Percentiles rank a stretch among this genome's conserved stretches.
Evolutionary conservation across 2,329 filamentous ascomycete species (phyloP).

Genomic region (Fusarium sp.): DNA sequence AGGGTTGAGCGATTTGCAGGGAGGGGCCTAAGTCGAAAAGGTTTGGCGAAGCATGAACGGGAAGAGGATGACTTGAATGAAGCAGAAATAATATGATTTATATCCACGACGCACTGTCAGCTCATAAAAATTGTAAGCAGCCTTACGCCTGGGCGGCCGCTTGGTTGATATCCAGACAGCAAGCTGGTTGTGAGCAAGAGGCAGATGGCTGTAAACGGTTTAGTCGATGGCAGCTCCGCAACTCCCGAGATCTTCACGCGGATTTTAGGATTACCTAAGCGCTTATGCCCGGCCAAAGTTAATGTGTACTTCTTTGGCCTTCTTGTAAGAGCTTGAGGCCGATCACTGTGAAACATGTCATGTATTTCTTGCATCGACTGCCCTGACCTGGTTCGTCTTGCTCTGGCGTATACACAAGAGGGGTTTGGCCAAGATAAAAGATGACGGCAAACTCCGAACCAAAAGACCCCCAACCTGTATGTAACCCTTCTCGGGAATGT

Average conservation of each 20-base stretch:
- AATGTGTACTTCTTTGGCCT: too few species aligned
- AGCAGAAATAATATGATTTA: background rate
- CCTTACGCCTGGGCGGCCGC: background rate
- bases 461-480: too few species aligned
- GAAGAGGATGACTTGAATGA: background rate
- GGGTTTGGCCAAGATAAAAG: too few species aligned
- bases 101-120: background rate
- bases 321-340: too few species aligned
- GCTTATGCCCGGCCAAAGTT: background rate
- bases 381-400: background rate
- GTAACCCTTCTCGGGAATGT: too few species aligned
- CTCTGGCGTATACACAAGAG: too few species aligned
- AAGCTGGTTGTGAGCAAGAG: constrained; percentile 16
- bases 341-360: background rate
- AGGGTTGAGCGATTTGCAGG: constrained; percentile 46
- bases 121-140: background rate
- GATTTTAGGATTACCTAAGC: constrained; percentile 41
- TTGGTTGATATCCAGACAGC: constrained; percentile 13
- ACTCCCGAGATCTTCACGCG: constrained; percentile 31
- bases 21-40: background rate
- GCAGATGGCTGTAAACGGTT: constrained; percentile 33
- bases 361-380: background rate
- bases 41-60: background rate
- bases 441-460: too few species aligned
- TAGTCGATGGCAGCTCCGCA: constrained; percentile 36